These are phyloP conservation scores for Lyophyllum shimeji DNA, from an alignment of 768 basidiomycete genomes.

Conservation along the genomic window DNA sequence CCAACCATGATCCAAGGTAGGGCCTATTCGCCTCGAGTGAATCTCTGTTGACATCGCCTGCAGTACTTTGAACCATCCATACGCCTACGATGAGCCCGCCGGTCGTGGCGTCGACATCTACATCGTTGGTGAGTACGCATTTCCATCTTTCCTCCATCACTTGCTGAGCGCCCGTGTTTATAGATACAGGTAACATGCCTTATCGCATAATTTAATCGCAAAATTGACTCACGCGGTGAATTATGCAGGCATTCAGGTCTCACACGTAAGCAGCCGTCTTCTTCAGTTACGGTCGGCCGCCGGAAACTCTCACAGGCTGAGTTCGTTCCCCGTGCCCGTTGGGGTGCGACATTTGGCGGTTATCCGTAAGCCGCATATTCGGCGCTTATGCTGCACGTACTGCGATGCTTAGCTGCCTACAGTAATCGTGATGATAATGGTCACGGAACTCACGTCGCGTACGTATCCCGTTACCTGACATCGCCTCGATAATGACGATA, in stretches of 20 bases:
- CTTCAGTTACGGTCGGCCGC: background rate
- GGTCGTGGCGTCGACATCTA: constrained; percentile 30
- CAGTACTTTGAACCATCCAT: constrained; percentile 11
- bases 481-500: background rate
- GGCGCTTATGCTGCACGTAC: background rate
- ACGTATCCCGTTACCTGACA: background rate
- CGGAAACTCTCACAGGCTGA: constrained; percentile 20
- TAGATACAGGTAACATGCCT: constrained; percentile 23
- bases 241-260: constrained; percentile 6
- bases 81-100: constrained; percentile 13
- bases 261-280: constrained; percentile 3
- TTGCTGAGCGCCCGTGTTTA: background rate
- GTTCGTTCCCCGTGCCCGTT: constrained; percentile 40
- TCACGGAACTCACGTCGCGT: background rate
- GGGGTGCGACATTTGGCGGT: constrained; percentile 34
- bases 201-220: background rate
- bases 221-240: background rate
- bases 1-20: constrained; percentile 12
- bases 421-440: background rate
- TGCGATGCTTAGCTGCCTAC: background rate
- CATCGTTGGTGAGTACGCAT: constrained; percentile 34
- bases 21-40: background rate
- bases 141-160: background rate
- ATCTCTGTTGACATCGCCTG: background rate
- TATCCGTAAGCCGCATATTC: constrained; percentile 4